Evolutionary conservation across 1,284 basidiomycete genomes (phyloP).

Genomic region (Leccinum huronense): DNA sequence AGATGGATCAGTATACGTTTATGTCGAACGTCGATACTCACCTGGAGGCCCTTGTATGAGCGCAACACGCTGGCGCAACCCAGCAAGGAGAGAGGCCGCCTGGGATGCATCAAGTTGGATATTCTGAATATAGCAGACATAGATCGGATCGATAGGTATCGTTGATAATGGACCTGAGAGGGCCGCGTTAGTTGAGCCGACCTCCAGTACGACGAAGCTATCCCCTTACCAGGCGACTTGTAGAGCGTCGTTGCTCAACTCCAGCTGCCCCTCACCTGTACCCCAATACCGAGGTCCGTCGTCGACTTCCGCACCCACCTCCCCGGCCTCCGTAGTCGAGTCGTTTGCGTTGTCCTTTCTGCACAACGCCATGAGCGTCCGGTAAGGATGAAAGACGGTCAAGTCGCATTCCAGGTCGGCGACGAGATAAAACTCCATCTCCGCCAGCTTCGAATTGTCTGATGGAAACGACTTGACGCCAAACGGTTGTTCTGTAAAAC

Average conservation of each 20-base stretch:
- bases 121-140: conserved; percentile 84
- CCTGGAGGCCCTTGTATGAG: too few species aligned
- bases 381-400: conserved; percentile 92
- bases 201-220: neutral
- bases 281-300: conserved; percentile 74
- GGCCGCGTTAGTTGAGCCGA: neutral
- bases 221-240: conserved; percentile 69
- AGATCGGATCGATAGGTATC: conserved; percentile 93
- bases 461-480: conserved; percentile 75
- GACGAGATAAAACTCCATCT: conserved; percentile 99
- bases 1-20: too few species aligned
- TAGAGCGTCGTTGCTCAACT: conserved; percentile 63
- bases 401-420: conserved; percentile 97
- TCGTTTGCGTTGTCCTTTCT: conserved; percentile 46
- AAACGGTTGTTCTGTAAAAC: conserved; percentile 54
- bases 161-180: conserved; percentile 87
- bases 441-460: conserved; percentile 89
- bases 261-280: conserved; percentile 65
- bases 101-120: too few species aligned
- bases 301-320: conserved; percentile 56
- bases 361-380: conserved; percentile 77
- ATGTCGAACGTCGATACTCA: too few species aligned
- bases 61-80: too few species aligned
- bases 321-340: conserved; percentile 59
- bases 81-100: too few species aligned